Evolutionary conservation across 805 yeast genomes (phyloP), one percentile per base, ranked within the genome.

Genomic region (Saccharomycopsis lassenensis): DNA sequence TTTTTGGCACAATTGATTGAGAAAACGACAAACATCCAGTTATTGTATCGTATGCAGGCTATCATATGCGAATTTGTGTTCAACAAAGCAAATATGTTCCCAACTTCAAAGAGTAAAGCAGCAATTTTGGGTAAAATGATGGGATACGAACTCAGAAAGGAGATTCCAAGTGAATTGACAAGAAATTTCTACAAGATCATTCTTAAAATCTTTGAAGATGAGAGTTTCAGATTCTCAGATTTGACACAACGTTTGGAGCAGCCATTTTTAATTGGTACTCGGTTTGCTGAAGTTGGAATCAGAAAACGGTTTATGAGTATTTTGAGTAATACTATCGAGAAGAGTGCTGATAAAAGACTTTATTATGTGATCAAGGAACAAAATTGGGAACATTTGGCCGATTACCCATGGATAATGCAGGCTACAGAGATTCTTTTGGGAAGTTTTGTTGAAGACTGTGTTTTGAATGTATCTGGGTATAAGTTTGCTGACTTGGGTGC

Each of bases 121-220:
- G 96, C 95, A 0, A 79, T 91, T 31, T 62, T 91, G 39, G 72
- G 87, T n/a, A 91, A 91, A 57, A 86, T 93, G 95, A 74, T 89
- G 70, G 81, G 84, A 1, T 86, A 85, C 52, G 97, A 89, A 50
- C 67, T 77, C 28, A 69, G 94, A 44, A 94, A 81, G 16, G 41
- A 36, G 17, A 5, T 39, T 5, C 72, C 82, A 1, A 57, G 71
- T 14, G 23, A 24, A 6, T 58, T 74, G 36, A 75, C 93, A 0
- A 76, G 74, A 45, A 76, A 77, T 40, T 91, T 84, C 52, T 91
- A 87, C 50, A 79, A 77, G 48, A 83, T 91, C 20, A 78, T 93
- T 42, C 75, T 87, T 22, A 94, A 82, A 47, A 78, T 91, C 17
- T 93, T 89, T 55, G 84, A 80, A 45, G 86, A 83, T 46, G 77